A percentile compares a stretch with the other conserved stretches of the same genome.
Evolutionary conservation across 129 eudicot species (phyloP).

Genomic region (Pseudognaphalium luteoalbum): DNA sequence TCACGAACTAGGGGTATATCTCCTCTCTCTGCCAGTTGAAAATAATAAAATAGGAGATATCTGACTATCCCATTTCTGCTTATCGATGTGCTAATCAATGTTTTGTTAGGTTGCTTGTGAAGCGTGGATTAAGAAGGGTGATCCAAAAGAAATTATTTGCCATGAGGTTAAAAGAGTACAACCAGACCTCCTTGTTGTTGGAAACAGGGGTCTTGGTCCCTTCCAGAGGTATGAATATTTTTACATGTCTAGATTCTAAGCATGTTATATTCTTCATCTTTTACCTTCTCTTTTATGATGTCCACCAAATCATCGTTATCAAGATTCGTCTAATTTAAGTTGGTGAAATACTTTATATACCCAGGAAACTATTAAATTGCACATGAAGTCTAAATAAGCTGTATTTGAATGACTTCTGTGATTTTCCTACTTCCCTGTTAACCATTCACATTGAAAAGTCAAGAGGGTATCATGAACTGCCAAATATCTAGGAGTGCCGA

Average conservation of each 20-base stretch:
- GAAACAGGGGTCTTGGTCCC: constrained; percentile 96
- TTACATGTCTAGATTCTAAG: neutral
- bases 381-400: neutral
- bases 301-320: neutral
- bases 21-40: constrained; percentile 1
- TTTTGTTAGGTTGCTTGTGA: constrained; percentile 80
- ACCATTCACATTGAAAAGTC: neutral
- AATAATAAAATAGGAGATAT: neutral
- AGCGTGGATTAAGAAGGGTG: constrained; percentile 90
- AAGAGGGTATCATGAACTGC: neutral
- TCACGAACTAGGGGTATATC: constrained; percentile 81
- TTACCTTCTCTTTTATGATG: neutral
- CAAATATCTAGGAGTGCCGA: neutral
- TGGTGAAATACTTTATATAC: neutral
- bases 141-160: constrained; percentile 82
- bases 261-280: neutral
- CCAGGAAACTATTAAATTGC: neutral
- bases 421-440: neutral
- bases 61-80: neutral
- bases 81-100: constrained; percentile 5
- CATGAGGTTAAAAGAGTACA: constrained; percentile 72
- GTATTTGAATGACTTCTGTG: neutral
- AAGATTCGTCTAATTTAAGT: neutral
- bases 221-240: constrained; percentile 66
- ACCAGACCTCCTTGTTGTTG: constrained; percentile 91